Evolutionary conservation across 164 flowering plant species (phyloP).

Genomic region (Pachysandra terminalis): DNA sequence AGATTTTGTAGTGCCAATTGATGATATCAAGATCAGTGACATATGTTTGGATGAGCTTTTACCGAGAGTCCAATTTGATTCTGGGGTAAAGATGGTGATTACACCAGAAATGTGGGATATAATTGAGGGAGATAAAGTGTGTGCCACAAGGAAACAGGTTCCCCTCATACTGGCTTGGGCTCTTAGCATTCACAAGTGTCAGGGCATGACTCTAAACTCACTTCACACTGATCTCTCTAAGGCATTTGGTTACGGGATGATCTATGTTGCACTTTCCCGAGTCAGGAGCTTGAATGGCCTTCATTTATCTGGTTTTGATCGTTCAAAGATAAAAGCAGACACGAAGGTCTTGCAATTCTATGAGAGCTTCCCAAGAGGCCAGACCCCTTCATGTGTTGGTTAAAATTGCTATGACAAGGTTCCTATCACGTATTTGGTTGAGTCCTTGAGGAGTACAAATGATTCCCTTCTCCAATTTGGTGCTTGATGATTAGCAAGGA

Average conservation of each 20-base stretch:
- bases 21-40: not conserved
- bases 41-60: conserved; percentile 16
- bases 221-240: conserved; percentile 52
- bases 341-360: conserved; percentile 59
- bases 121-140: conserved; percentile 35
- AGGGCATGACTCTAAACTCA: conserved; percentile 59
- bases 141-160: conserved; percentile 46
- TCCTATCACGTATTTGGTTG: too few species aligned
- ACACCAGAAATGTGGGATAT: conserved; percentile 41
- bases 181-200: conserved; percentile 69
- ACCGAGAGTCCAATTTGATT: conserved; percentile 51
- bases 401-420: too few species aligned
- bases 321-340: conserved; percentile 48
- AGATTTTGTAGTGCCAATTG: conserved; percentile 16
- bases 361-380: conserved; percentile 9
- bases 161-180: conserved; percentile 71
- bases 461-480: too few species aligned
- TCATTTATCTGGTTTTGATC: conserved; percentile 45
- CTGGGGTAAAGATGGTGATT: conserved; percentile 29
- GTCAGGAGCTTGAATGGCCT: conserved; percentile 55
- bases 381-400: not conserved
- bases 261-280: conserved; percentile 68
- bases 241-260: conserved; percentile 67
- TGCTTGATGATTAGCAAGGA: too few species aligned
- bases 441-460: too few species aligned